Evolutionary conservation across 116 monocot species (phyloP).

Genomic region (Papilionanthe hybrid): DNA sequence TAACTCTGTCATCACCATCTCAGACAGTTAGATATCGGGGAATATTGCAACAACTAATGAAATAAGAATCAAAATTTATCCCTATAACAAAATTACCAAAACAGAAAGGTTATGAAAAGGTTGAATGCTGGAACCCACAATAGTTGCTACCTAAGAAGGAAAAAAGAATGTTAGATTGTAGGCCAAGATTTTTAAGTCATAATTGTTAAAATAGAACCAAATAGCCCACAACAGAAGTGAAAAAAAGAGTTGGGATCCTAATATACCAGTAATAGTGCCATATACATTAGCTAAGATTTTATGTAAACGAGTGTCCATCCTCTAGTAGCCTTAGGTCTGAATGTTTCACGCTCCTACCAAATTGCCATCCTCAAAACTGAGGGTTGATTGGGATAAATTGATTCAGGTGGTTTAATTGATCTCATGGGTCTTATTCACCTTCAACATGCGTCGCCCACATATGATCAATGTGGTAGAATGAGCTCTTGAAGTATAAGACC

Average conservation of each 20-base stretch:
- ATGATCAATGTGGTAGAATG: neutral
- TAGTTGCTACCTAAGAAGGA: conserved; percentile 39
- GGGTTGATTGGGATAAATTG: too few species aligned
- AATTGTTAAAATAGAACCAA: neutral
- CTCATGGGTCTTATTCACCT: too few species aligned
- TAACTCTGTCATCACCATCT: conserved; percentile 21
- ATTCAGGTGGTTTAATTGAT: too few species aligned
- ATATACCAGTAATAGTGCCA: too few species aligned
- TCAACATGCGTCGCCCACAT: neutral
- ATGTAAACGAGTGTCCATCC: too few species aligned
- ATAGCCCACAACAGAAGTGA: too few species aligned
- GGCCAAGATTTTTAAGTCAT: neutral
- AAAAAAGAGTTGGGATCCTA: too few species aligned
- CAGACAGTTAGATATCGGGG: neutral
- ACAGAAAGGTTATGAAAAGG: conserved; percentile 43
- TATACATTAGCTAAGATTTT: too few species aligned
- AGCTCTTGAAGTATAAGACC: neutral
- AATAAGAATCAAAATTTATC: neutral
- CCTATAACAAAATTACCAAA: conserved; percentile 32
- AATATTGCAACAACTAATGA: neutral
- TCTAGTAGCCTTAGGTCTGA: neutral
- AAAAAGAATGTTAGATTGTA: neutral
- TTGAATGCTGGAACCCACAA: conserved; percentile 60
- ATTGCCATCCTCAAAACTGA: too few species aligned
- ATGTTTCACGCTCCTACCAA: neutral